Evolutionary conservation across 2,329 filamentous ascomycete species (phyloP), one percentile per base, ranked within the genome.

Genomic region (Chrysoporthe austroafricana): DNA sequence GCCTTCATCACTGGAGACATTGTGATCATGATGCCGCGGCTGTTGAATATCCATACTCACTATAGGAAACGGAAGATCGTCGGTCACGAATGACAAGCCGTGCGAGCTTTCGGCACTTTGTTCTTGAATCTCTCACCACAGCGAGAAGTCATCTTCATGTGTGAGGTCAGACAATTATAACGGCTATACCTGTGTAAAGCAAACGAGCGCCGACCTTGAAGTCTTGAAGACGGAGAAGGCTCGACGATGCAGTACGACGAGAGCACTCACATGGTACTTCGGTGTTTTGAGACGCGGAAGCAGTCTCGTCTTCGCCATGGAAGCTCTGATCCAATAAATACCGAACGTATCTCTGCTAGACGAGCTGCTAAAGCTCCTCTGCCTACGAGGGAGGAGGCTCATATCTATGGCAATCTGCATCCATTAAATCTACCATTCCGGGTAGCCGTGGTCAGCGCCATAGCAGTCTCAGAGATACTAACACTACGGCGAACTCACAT

Each of bases 251-350:
- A 46, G 18, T 16, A 46, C 18, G 6, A 6, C 44, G 18, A 18
- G 14, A n/a, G 13, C 9, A 50, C 48, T 32, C 48, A 52, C 48
- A 52, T 52, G 48, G 26, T 52, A 52, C 26, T 52, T 52, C n/a
- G 48, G 21, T 32, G 48, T 52, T 32, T n/a, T 52, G 48, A 52
- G 48, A 52, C 21, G 26, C 21, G 26, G 26, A 5, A 21, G 48
- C 4, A 52, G 48, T 26, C 48, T 52, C 48, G 26, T 13, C 26
- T 9, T 52, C n/a, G 48, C 48, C 48, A 52, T 52, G n/a, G 26
- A 52, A 52, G 26, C 48, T 26, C 48, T 52, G n/a, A 52, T 52
- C 48, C 48, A 52, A 9, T 52, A 52, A 21, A 21, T 52, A 52
- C 21, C 26, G 26, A 2, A 52, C 48, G 48, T 52, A 9, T 32